These are phyloP conservation scores for Aspergillus diversus DNA, from an alignment of 495 filamentous ascomycete genomes.

Conservation along the genomic window DNA sequence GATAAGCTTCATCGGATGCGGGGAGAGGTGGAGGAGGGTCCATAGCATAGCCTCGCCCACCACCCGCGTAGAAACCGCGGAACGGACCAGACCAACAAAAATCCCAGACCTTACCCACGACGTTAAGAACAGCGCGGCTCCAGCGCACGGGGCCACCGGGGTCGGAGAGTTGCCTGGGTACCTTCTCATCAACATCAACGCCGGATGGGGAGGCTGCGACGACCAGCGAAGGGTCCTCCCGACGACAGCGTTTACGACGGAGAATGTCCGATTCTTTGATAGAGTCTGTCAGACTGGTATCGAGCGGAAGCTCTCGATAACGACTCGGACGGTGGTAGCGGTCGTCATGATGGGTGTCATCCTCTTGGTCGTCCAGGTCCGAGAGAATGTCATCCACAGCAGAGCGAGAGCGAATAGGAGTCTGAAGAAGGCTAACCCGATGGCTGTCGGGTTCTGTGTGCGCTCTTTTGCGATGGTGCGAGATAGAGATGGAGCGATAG, in stretches of 20 bases:
- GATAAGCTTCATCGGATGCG: neutral
- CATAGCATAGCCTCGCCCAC: conserved; percentile 69
- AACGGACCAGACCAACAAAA: conserved; percentile 78
- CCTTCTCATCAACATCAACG: conserved; percentile 27
- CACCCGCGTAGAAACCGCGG: conserved; percentile 82
- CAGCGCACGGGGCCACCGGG: conserved; percentile 37
- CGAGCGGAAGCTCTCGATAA: conserved; percentile 46
- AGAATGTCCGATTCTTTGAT: conserved; percentile 28
- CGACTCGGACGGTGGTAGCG: conserved; percentile 45
- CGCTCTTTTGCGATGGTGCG: conserved; percentile 44
- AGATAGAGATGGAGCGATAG: conserved; percentile 60
- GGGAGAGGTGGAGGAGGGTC: conserved; percentile 24
- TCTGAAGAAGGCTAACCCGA: conserved; percentile 30
- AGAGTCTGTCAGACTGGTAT: conserved; percentile 33
- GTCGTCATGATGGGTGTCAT: conserved; percentile 10
- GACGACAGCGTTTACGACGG: conserved; percentile 47
- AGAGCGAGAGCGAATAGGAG: conserved; percentile 52
- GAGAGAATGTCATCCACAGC: conserved; percentile 49
- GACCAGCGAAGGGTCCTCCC: conserved; percentile 34
- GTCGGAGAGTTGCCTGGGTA: conserved; percentile 29
- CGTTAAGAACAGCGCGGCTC: conserved; percentile 54
- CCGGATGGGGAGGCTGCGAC: conserved; percentile 23
- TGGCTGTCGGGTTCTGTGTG: conserved; percentile 34
- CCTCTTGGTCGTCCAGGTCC: conserved; percentile 37
- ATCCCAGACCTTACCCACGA: conserved; percentile 79